Percentiles rank a stretch among this genome's conserved stretches.
Evolutionary conservation across 768 basidiomycete genomes (phyloP).

Genomic region (Neoboletus magnificus): DNA sequence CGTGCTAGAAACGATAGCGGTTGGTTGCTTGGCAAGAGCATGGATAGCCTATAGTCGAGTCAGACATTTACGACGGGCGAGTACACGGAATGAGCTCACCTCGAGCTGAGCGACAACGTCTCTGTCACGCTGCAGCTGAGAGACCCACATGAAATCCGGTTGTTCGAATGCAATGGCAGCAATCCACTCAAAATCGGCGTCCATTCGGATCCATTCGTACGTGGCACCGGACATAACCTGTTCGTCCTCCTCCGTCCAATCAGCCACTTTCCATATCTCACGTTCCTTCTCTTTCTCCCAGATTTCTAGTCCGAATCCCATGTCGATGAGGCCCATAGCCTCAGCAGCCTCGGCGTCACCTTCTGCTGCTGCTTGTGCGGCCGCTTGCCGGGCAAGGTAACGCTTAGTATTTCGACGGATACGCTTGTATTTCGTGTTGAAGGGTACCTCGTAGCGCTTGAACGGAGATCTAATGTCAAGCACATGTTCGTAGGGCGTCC

Average conservation of each 20-base stretch:
- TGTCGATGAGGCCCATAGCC: slow-evolving; percentile 90
- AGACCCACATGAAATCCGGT: slow-evolving; percentile 98
- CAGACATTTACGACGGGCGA: not conserved
- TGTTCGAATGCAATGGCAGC: slow-evolving; percentile 90
- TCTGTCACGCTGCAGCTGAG: slow-evolving; percentile 89
- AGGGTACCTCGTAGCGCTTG: slow-evolving; percentile 97
- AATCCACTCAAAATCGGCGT: slow-evolving; percentile 99
- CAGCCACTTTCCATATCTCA: slow-evolving; percentile 93
- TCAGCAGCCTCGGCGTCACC: slow-evolving; percentile 91
- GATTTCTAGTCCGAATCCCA: slow-evolving; percentile 88
- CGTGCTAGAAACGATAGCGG: slow-evolving; percentile 83
- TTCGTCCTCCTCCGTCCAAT: slow-evolving; percentile 98
- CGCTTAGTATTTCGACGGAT: slow-evolving; percentile 94
- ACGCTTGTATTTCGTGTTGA: slow-evolving; percentile 98
- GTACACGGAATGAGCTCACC: slow-evolving; percentile 45
- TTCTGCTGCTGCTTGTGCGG: slow-evolving; percentile 89
- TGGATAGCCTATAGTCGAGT: slow-evolving; percentile 73
- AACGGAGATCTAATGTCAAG: slow-evolving; percentile 82
- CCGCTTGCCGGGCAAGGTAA: slow-evolving; percentile 90
- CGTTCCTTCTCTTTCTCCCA: slow-evolving; percentile 96
- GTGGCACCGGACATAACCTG: slow-evolving; percentile 91
- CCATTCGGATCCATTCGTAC: slow-evolving; percentile 99
- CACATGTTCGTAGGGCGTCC: slow-evolving; percentile 98
- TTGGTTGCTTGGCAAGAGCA: slow-evolving; percentile 78
- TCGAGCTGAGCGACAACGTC: slow-evolving; percentile 98